Evolutionary conservation across 1,284 basidiomycete species (phyloP).

Genomic region (Porodaedalea pini): DNA sequence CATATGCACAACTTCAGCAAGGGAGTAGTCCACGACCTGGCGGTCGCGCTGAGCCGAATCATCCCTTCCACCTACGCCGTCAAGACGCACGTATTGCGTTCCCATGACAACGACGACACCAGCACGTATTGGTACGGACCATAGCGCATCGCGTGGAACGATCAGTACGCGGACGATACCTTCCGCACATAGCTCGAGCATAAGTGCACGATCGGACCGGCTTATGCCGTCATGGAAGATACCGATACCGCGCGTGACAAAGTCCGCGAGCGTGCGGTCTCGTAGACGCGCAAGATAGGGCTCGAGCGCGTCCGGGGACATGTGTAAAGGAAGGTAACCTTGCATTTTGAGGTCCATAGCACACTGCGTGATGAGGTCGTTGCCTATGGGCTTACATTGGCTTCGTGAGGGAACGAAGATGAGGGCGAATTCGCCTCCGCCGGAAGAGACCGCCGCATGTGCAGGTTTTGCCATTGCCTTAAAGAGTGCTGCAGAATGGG

Average conservation of each 20-base stretch:
- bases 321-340: constrained; percentile 64
- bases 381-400: constrained; percentile 77
- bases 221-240: constrained; percentile 79
- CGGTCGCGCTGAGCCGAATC: constrained; percentile 50
- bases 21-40: constrained; percentile 73
- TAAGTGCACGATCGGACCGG: constrained; percentile 68
- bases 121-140: constrained; percentile 82
- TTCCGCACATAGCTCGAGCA: constrained; percentile 81
- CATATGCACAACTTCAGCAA: constrained; percentile 87
- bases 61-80: constrained; percentile 28
- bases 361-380: constrained; percentile 85
- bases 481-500: constrained; percentile 84
- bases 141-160: constrained; percentile 79
- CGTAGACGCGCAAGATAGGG: constrained; percentile 58
- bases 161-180: constrained; percentile 83
- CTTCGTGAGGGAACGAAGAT: constrained; percentile 88
- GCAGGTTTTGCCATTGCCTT: constrained; percentile 93
- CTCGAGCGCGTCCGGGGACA: constrained; percentile 59
- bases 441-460: constrained; percentile 59
- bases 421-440: constrained; percentile 54
- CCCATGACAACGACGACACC: constrained; percentile 87
- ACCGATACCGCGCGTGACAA: constrained; percentile 86
- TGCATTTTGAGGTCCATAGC: constrained; percentile 72
- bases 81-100: constrained; percentile 76
- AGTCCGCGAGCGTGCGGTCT: constrained; percentile 67